Percentiles rank a stretch among this genome's conserved stretches.
phyloP scores from a whole-genome alignment of 2,329 filamentous ascomycete species.

The Cladosporium sp. region DNA sequence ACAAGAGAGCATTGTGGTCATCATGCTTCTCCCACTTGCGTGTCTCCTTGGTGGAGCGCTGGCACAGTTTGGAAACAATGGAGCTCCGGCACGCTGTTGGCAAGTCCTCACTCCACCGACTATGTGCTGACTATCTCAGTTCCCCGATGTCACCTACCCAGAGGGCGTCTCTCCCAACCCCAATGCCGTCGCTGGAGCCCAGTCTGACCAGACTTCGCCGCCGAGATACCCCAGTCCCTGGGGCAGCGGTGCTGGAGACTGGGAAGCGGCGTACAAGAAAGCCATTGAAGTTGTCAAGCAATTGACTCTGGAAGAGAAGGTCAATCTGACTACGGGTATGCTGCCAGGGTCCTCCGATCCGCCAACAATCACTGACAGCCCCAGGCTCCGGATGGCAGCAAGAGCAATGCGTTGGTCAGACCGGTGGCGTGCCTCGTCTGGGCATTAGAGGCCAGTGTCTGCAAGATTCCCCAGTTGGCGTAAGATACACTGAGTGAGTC shows the following conservation, averaged over 20 bases:
- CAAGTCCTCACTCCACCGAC: slow-evolving; percentile 8
- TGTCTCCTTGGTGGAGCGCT: slow-evolving; percentile 15
- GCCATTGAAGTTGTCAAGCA: slow-evolving; percentile 37
- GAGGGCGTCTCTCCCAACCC: slow-evolving; percentile 32
- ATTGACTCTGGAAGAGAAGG: slow-evolving; percentile 39
- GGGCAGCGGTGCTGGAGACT: slow-evolving; percentile 49
- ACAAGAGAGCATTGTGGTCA: slow-evolving; percentile 5
- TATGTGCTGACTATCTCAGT: slow-evolving; percentile 19
- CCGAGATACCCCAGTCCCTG: slow-evolving; percentile 36
- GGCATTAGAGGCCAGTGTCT: slow-evolving; percentile 75
- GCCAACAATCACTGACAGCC: slow-evolving; percentile 20
- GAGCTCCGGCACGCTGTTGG: slow-evolving; percentile 22
- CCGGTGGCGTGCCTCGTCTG: slow-evolving; percentile 68
- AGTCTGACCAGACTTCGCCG: slow-evolving; percentile 31
- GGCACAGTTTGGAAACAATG: slow-evolving; percentile 22
- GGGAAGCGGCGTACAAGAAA: slow-evolving; percentile 36
- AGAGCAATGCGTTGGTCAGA: slow-evolving; percentile 76
- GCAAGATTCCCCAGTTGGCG: slow-evolving; percentile 81
- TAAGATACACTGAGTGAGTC: slow-evolving; percentile 67
- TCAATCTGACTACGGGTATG: slow-evolving; percentile 43
- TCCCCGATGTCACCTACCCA: slow-evolving; percentile 34
- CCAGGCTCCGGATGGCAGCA: slow-evolving; percentile 60
- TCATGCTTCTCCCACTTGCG: slow-evolving; percentile 21
- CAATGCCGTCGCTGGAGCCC: slow-evolving; percentile 29
- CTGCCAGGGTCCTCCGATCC: slow-evolving; percentile 25